A percentile compares a stretch with the other conserved stretches of the same genome.
Evolutionary conservation across 495 filamentous ascomycete species (phyloP).

Genomic region (Tuber umbilicatum): DNA sequence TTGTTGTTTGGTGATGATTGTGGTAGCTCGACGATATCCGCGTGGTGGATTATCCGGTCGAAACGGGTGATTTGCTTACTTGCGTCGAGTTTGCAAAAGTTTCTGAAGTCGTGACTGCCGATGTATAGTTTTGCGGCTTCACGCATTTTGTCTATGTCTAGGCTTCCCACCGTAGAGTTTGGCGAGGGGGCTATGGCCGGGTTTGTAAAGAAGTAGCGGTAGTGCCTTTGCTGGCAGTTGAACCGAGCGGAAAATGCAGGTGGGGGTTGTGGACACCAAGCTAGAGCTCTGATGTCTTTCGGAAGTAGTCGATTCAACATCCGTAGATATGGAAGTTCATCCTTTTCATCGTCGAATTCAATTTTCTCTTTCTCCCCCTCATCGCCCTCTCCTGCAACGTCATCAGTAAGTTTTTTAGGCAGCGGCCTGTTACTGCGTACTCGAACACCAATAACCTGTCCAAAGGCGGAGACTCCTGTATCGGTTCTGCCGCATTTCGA

Average conservation of each 20-base stretch:
- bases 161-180: slow-evolving; percentile 53
- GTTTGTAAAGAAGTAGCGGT: slow-evolving; percentile 95
- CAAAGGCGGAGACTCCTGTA: slow-evolving; percentile 89
- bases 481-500: slow-evolving; percentile 93
- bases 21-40: slow-evolving; percentile 58
- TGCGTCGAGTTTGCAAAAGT: slow-evolving; percentile 88
- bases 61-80: slow-evolving; percentile 82
- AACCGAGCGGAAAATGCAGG: slow-evolving; percentile 83
- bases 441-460: slow-evolving; percentile 78
- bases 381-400: slow-evolving; percentile 2
- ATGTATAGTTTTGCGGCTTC: slow-evolving; percentile 69
- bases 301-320: slow-evolving; percentile 82
- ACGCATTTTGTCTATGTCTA: slow-evolving; percentile 83
- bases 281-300: slow-evolving; percentile 78
- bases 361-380: slow-evolving; percentile 30
- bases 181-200: slow-evolving; percentile 57
- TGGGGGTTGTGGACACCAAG: slow-evolving; percentile 83
- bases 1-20: slow-evolving; percentile 6
- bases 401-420: slow-evolving; percentile 27
- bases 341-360: slow-evolving; percentile 63
- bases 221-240: slow-evolving; percentile 78
- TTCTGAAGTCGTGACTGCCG: slow-evolving; percentile 88
- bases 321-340: slow-evolving; percentile 76
- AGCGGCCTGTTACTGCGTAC: slow-evolving; percentile 70
- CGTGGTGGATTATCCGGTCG: slow-evolving; percentile 63